Base-by-base conservation (phyloP, 257 asterid genomes). In the Jacaranda mimosifolia region DNA sequence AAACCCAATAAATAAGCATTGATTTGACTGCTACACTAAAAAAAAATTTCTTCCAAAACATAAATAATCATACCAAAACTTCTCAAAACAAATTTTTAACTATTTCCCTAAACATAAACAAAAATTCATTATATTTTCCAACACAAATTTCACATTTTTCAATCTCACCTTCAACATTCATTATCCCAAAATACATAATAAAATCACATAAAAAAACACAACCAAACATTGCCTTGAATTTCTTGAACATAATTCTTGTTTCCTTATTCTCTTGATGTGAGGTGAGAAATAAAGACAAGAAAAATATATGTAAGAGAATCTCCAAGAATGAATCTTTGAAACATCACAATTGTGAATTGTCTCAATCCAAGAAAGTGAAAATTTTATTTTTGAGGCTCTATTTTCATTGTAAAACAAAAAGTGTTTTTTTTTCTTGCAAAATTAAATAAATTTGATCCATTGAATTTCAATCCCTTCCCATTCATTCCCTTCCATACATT, bases 401-500 rank as follows among this genome's bases (percentile, higher is more conserved):
- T 26, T 70, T 82, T 63, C 52, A 53, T 58, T 69, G 42, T 38
- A 51, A 13, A 51, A 51, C 3, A 51, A 0, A 12, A 51, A 51
- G n/a, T n/a, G n/a, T 12, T 43, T 62, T 35, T 49, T 12, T 4
- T 45, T 60, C 35, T 62, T 9, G 45, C 73, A 10, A 56, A 72
- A 43, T 38, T 48, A 76, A 21, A 64, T 65, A 49, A 78, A 42
- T 84, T 86, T 55, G 73, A 84, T 80, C 96, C 92, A 85, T 52
- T 75, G 79, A 88, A 83, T 85, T 79, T 76, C 91, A 85, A 90
- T 88, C 91, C 88, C 64, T 26, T 70, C 64, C 80, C 56, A 46
- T 56, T 79, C 88, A 77, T 76, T 87, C 69, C 78, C 86, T 81
- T 87, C 94, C 94, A 89, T 87, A 70, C 88, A 81, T 74, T 77